Base-by-base conservation (phyloP, 73 alveolate genomes). In the Effrenium voratum region DNA sequence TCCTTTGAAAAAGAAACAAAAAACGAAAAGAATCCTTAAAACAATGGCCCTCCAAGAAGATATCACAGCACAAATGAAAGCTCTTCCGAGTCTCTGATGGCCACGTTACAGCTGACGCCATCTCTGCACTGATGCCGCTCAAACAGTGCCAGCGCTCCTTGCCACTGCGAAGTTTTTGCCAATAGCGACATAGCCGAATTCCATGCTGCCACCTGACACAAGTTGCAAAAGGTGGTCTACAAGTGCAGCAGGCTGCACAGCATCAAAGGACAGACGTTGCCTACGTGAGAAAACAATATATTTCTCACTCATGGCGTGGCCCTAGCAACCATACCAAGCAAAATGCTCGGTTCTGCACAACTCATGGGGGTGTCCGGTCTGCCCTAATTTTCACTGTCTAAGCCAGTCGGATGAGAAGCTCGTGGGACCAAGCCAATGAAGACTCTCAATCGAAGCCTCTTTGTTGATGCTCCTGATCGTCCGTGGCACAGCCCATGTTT, bases 21-120 rank as follows among this genome's bases (percentile, higher is more conserved):
- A 32, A 4, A 60, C 75, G 36, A 4, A 15, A 60, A 36, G 40
- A 8, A 8, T 36, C 40, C 68, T n/a, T n/a, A n/a, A n/a, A n/a
- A n/a, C 82, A 36, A 47, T n/a, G 22, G 82, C 82, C 49, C 13
- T 2, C 32, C 77, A 26, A 59, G 22, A n/a, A 59, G 73, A 59
- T 28, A 28, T 26, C 73, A 57, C 19, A 57, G 72, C 28, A 13
- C 73, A n/a, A 26, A 8, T 52, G 19, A 52, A 19, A 19, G 26
- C 63, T 52, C 63, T 26, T 30, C 32, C 94, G 59, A 86, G 94
- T 12, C 0, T 60, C 95, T 72, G 68, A 88, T 88, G 32, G 72
- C 66, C 45, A 88, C 72, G 81, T 88, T 88, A 72, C 44, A 73
- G 85, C 73, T 88, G 68, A 88, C 84, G 1, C 68, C 50, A 40